Base-by-base conservation (phyloP, 352 stramenopile genomes). In the Globisporangium rhizosaccharum region DNA sequence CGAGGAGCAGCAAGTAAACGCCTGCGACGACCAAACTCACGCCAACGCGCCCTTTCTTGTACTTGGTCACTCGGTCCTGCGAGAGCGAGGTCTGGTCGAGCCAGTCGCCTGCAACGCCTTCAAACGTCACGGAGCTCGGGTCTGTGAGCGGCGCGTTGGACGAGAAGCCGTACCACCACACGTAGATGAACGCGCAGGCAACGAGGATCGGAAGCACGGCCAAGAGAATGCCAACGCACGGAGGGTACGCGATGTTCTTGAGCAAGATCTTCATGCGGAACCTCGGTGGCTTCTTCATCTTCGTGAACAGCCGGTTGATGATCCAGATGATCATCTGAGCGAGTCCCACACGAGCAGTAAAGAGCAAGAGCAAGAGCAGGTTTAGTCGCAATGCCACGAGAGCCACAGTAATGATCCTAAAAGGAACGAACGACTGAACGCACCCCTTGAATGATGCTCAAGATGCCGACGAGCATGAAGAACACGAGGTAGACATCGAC, bases 281-380 rank as follows among this genome's bases (percentile, higher is more conserved):
- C 52, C 84, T 81, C 4, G 96, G 96, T 23, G 96, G 94, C 66
- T 97, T 88, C 62, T 97, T 95, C 68, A 98, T 88, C 68, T 97
- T 97, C 2, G 96, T 99, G 37, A 98, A 85, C 12, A 98, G 56
- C 0, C 95, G 86, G 56, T 98, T 98, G 51, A 98, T 89, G 50
- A 83, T 67, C 82, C 94, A 99, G 57, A 98, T 76, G 39, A 98
- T 75, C 39, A 88, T 85, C 76, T 90, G 37, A 12, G 37, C 37
- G 15, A 15, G 37, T 30, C 28, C 28, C 28, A 30, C 28, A 30
- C 28, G 4, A 9, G 33, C 33, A 63, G 17, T 26, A 45, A 10
- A 25, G 59, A 17, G 49, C 5, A 33, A 36, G 51, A 30, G 25
- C 7, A 50, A 36, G 56, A 0, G 56, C 44, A 51, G 9, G 12